phyloP scores from a whole-genome alignment of 192 early-diverging fungal species.

The Coemansia sp. region DNA sequence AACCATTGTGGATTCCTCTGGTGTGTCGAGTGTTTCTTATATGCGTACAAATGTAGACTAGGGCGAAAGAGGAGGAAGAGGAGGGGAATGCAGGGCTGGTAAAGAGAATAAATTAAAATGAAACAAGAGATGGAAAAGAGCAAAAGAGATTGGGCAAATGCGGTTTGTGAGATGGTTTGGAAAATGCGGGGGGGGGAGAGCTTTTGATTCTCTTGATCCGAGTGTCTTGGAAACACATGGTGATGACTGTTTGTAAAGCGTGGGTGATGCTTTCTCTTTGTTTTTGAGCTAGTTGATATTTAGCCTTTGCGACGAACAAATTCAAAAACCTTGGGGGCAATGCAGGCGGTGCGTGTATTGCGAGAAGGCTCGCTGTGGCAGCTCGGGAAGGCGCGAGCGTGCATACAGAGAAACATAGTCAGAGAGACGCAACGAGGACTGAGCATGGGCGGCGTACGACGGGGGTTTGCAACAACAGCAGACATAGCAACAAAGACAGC shows the following conservation, averaged over 20 bases:
- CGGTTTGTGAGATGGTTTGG: too few species aligned
- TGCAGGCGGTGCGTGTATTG: neutral
- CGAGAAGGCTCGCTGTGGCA: neutral
- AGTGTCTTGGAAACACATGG: too few species aligned
- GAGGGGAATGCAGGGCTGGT: neutral
- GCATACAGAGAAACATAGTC: neutral
- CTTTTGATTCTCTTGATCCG: too few species aligned
- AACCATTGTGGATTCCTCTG: slow-evolving; percentile 15
- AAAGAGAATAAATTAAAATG: neutral
- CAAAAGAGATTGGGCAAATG: neutral
- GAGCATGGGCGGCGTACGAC: neutral
- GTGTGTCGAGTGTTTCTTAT: neutral
- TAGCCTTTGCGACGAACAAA: neutral
- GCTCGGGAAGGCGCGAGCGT: neutral
- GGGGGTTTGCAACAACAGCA: slow-evolving; percentile 19
- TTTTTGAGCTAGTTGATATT: too few species aligned
- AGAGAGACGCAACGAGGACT: slow-evolving; percentile 1
- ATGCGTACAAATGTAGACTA: neutral
- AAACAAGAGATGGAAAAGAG: neutral
- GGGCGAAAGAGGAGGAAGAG: too few species aligned
- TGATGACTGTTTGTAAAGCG: too few species aligned
- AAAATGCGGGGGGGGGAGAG: neutral
- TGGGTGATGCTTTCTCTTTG: too few species aligned
- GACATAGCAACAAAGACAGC: slow-evolving; percentile 37
- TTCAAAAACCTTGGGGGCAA: too few species aligned